Evolutionary conservation across 805 yeast genomes (phyloP), one percentile per base, ranked within the genome.

Genomic region (Blastobotrys muscicola): DNA sequence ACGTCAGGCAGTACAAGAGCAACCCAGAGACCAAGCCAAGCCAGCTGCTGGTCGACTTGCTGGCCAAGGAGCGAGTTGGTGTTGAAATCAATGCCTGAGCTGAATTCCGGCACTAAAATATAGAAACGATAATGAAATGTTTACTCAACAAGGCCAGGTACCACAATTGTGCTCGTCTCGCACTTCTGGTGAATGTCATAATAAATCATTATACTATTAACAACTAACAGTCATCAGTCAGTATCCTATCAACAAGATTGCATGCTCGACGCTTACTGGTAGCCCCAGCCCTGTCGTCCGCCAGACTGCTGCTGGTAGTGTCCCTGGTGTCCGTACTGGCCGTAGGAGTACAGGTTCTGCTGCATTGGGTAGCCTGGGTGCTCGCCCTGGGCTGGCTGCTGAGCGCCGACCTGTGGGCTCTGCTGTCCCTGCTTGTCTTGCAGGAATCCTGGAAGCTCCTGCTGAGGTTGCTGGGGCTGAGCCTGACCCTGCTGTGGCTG

Each of bases 1-100:
- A 81, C 57, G 80, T 92, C 50, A 71, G 68, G 38, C 67, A 66
- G 38, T 86, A 75, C 71, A 61, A 60, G 42, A 65, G 72, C 45
- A 60, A 70, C 43, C 71, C 70, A 41, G 57, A 54, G 35, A 67
- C 67, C 56, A 64, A 66, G 47, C 73, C 75, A 43, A 62, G 60
- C 30, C 56, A 59, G 30, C 52, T 58, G 43, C 53, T 66, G 44
- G 59, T 64, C 9, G 70, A 65, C 42, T 55, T 66, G 23, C 59
- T 66, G 29, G 64, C 70, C 36, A 65, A 66, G 54, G 68, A 65
- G 50, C 61, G 70, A 29, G 67, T 65, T 23, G 69, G 69, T 11
- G 69, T 65, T 20, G 68, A 71, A 67, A 55, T 64, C 33, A 53
- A 61, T 48, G 26, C 26, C 6, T 20, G 26, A 20, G 6, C 26